Evolutionary conservation across 1,284 basidiomycete species (phyloP).

Genomic region (Boletellus dicymbophilus): DNA sequence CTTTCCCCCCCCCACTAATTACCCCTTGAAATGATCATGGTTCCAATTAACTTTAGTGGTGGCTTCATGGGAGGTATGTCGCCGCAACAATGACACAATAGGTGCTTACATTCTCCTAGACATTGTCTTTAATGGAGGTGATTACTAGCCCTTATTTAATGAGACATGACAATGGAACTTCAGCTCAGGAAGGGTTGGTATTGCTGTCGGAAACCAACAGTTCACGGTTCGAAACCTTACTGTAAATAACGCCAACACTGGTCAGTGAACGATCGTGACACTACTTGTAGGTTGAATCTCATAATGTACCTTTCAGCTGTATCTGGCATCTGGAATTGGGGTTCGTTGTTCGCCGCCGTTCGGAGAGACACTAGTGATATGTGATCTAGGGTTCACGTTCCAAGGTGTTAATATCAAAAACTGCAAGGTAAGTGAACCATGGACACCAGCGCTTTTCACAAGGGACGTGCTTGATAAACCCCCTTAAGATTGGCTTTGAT

Average conservation of each 20-base stretch:
- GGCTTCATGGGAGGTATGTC: conserved; percentile 54
- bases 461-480: background rate
- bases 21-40: conserved; percentile 25
- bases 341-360: conserved; percentile 15
- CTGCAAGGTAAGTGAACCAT: conserved; percentile 39
- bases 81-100: background rate
- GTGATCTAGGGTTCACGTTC: conserved; percentile 42
- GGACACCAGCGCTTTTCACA: no score
- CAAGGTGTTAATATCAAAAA: conserved; percentile 52
- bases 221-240: conserved; percentile 58
- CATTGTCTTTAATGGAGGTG: conserved; percentile 51
- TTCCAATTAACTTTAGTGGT: conserved; percentile 38
- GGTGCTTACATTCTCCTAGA: conserved; percentile 33
- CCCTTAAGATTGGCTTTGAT: conserved; percentile 43
- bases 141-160: background rate
- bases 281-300: background rate
- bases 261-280: conserved; percentile 23
- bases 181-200: conserved; percentile 39
- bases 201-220: conserved; percentile 54
- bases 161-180: background rate
- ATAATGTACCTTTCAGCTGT: conserved; percentile 30
- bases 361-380: background rate
- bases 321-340: conserved; percentile 49
- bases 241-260: conserved; percentile 47
- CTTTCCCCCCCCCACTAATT: no score